Base-by-base conservation (phyloP, 129 eudicot species). In the Cynara cardunculus region DNA sequence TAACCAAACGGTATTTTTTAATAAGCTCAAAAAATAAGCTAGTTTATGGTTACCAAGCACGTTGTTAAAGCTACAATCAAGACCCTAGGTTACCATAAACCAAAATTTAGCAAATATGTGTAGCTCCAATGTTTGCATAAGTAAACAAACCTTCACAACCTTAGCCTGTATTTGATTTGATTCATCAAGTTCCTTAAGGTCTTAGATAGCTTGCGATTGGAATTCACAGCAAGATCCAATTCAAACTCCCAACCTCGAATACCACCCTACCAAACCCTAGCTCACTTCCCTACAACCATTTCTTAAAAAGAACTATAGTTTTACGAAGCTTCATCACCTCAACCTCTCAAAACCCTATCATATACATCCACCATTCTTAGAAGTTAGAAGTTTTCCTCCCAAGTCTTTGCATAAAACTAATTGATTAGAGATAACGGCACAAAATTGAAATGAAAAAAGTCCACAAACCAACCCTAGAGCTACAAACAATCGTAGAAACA, bases 181-280 rank as follows among this genome's bases (percentile, higher is more conserved):
- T 44, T 19, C 30, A 27, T 69, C 68, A 41, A 39, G 46, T 28
- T 53, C 24, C 74, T 67, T 39, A 32, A 39, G 21, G 27, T 78
- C 44, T 11, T 32, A 75, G 14, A 62, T 78, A 71, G n/a, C 28
- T 71, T 22, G 27, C 37, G 68, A 25, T 9, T 13, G 21, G 22
- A 78, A 67, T 68, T 27, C 67, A 25, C 2, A 69, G 6, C 0
- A 10, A n/a, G 25, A 78, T 41, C 14, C 75, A 7, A 18, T 67
- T 78, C 21, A 34, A 32, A 19, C 78, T 53, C 69, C 27, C 3
- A 53, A 26, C 35, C 69, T 49, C 69, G 2, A 49, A 53, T 74
- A 13, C 31, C 68, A 19, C 25, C 68, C 53, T 62, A 35, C 59
- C 1, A 78, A 78, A 66, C 73, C 81, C 81, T 67, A 78, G 30